Evolutionary conservation across 305 asterid species (phyloP), one percentile per base, ranked within the genome.

Genomic region (Rubia balearica): DNA sequence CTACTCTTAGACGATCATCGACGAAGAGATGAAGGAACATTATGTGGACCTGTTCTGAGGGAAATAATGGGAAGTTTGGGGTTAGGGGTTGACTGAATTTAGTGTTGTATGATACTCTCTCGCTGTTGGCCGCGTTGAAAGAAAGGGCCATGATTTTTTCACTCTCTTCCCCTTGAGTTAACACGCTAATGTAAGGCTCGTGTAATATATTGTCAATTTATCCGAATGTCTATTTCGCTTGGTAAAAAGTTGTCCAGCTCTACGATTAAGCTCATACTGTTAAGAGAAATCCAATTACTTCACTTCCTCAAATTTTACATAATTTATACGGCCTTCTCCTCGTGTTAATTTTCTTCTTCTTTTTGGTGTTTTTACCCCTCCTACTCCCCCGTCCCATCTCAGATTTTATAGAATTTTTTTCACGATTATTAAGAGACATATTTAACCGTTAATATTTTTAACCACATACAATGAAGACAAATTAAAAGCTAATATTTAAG

Each of bases 131-230:
- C 65, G 11, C 63, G 71, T 71, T 67, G 74, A 33, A 36, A 40
- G 59, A 67, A 61, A 57, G 78, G 73, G 85, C 85, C 79, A 73
- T 78, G 77, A 73, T 80, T 81, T 81, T 79, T 85, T 71, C 78
- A 69, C 86, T 78, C 76, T 73, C 80, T 68, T 65, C 79, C 83
- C 87, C 76, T 71, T 33, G 59, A 51, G 59, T 51, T 48, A 16
- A 51, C 7, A 1, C 17, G 14, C 55, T 48, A 51, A 71, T 79
- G 71, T 65, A 77, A 56, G 40, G 70, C 5, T 6, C 27, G 21
- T 3, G 8, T 38, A 40, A 75, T 67, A 67, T 72, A 63, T 63
- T n/a, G 49, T 14, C 13, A 16, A 21, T 19, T 22, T 48, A 48
- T 48, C 41, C 13, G 57, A 40, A 33, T 33, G 42, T 51, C 12